phyloP scores from a whole-genome alignment of 1,139 yeast genomes.

The Candida sp. region DNA sequence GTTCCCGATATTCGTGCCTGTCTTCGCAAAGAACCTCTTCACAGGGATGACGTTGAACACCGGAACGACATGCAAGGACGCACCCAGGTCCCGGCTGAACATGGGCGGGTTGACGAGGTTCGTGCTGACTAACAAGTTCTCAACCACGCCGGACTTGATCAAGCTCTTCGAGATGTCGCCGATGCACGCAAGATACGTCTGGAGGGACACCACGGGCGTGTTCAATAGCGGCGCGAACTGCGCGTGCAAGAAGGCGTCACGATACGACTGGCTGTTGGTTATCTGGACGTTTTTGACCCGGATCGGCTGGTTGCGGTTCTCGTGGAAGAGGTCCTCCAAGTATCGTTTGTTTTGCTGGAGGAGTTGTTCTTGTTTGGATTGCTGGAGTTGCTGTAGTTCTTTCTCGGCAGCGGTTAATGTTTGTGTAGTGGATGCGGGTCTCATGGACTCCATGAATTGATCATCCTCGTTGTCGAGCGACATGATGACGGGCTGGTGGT shows the following conservation, averaged over 20 bases:
- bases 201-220: slow-evolving; percentile 34
- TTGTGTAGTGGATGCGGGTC: slow-evolving; percentile 7
- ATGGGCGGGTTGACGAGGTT: slow-evolving; percentile 30
- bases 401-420: slow-evolving; percentile 29
- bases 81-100: slow-evolving; percentile 5
- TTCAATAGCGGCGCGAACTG: slow-evolving; percentile 61
- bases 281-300: slow-evolving; percentile 53
- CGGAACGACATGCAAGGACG: slow-evolving; percentile 50
- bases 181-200: slow-evolving; percentile 37
- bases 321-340: slow-evolving; percentile 44
- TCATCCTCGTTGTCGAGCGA: slow-evolving; percentile 18
- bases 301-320: slow-evolving; percentile 49
- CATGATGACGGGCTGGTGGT: slow-evolving; percentile 8
- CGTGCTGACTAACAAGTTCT: slow-evolving; percentile 44
- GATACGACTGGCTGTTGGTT: slow-evolving; percentile 54
- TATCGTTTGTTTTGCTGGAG: slow-evolving; percentile 42
- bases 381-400: slow-evolving; percentile 31
- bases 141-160: slow-evolving; percentile 45
- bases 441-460: slow-evolving; percentile 18
- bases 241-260: slow-evolving; percentile 53
- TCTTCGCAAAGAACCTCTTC: slow-evolving; percentile 73
- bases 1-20: slow-evolving; percentile 95
- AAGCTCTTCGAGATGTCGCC: slow-evolving; percentile 51
- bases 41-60: slow-evolving; percentile 62
- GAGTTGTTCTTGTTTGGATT: slow-evolving; percentile 36